Conservation (phyloP, 2,329 filamentous ascomycete species). For the Dactylonectria estremocensis region DNA sequence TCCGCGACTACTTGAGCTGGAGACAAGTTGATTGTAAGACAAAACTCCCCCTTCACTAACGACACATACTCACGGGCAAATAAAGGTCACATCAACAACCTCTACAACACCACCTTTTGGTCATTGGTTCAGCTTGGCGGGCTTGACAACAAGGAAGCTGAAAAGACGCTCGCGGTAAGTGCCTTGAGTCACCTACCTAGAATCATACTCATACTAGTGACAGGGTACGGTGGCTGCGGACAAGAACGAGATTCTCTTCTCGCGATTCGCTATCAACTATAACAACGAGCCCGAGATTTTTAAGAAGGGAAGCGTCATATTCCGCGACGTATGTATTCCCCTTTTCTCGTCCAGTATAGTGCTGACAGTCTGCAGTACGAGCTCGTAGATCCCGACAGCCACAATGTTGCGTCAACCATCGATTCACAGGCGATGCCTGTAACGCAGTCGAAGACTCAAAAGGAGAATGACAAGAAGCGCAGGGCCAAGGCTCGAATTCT, state of each 20-base stretch:
- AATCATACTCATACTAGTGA: constrained; percentile 36
- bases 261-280: constrained; percentile 92
- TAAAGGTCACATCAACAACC: constrained; percentile 94
- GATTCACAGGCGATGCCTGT: constrained; percentile 67
- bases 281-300: constrained; percentile 96
- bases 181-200: background rate
- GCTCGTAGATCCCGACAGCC: constrained; percentile 72
- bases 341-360: background rate
- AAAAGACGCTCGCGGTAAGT: constrained; percentile 81
- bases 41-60: no score
- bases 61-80: constrained; percentile 33
- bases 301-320: constrained; percentile 93
- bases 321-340: constrained; percentile 76
- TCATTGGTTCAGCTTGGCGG: constrained; percentile 84
- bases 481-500: constrained; percentile 85
- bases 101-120: constrained; percentile 99
- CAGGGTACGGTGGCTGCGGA: constrained; percentile 88
- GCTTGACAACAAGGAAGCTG: constrained; percentile 83
- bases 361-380: constrained; percentile 71
- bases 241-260: constrained; percentile 97
- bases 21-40: constrained; percentile 92
- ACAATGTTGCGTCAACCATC: constrained; percentile 62
- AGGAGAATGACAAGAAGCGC: constrained; percentile 86
- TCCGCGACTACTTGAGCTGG: constrained; percentile 97
- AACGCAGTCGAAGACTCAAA: constrained; percentile 81